Base-by-base conservation (phyloP, 768 basidiomycete genomes). In the Scleroderma citrinum region DNA sequence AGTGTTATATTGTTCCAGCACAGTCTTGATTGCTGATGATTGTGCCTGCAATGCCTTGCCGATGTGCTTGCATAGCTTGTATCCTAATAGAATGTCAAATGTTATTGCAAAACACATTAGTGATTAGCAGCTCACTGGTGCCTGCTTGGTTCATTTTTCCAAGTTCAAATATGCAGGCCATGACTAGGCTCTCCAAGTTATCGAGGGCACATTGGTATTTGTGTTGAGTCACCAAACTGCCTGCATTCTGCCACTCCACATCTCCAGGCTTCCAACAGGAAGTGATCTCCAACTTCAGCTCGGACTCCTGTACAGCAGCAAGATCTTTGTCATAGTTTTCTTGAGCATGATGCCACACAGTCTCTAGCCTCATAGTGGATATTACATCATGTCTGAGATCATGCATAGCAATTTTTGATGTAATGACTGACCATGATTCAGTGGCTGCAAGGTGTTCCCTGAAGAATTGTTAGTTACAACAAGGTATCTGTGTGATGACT, bases 121-220 rank as follows among this genome's bases (percentile, higher is more conserved):
- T 8, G 20, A 12, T 21, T 51, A 40, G 11, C 29, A 19, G 50
- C 52, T 17, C 24, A 60, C 60, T 59, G 10, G 54, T 57, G 2
- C 50, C 41, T 4, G 55, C 54, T 31, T 42, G 41, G 21, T 59
- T 61, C 51, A 61, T 55, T 43, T 60, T 62, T 11, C 52, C 47
- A 2, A 62, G 41, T 35, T 59, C 59, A 23, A 59, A 59, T 2
- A 61, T 50, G 2, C 56, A 37, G 2, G 54, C 38, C 0, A 59
- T 49, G 13, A 60, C 38, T 7, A 60, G 38, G 0, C 46, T 31
- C 41, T 60, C 57, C 3, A 62, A 47, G 17, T 11, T 13, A 21
- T 59, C 51, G 16, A 61, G 49, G 2, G 50, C 49, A 1, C 37
- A 8, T 3, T 45, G 49, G 24, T 59, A 61, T 17, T 50, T 45